Percentiles rank a stretch among this genome's conserved stretches.
Evolutionary conservation across 2,329 filamentous ascomycete genomes (phyloP).

Genomic region (Chaetomium sp.): DNA sequence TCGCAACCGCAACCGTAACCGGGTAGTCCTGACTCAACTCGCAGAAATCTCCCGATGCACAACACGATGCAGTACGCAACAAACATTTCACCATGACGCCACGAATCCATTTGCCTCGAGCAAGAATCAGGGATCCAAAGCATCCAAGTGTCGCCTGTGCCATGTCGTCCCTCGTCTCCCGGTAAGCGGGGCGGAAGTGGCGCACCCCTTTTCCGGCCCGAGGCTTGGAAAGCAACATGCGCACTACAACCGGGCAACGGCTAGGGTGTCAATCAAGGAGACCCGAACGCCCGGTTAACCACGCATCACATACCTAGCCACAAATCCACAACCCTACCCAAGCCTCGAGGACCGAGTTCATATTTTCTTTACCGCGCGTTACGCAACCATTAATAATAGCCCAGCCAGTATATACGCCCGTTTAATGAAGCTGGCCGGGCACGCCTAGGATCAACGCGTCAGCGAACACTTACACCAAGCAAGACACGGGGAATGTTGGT

Average conservation of each 20-base stretch:
- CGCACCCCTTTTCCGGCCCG: constrained; percentile 8
- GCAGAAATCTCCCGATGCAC: constrained; percentile 1
- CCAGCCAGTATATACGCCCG: not conserved
- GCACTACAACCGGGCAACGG: constrained; percentile 18
- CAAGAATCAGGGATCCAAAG: not conserved
- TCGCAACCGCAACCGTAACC: not conserved
- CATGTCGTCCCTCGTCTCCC: not conserved
- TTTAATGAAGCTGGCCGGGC: not conserved
- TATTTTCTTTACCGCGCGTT: not conserved
- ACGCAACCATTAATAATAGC: not conserved
- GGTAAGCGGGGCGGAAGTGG: constrained; percentile 14
- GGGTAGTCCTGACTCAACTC: not conserved
- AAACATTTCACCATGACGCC: constrained; percentile 4
- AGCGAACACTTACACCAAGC: not conserved
- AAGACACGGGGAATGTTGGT: not conserved
- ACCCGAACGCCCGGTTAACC: constrained; percentile 14
- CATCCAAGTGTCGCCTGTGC: not conserved
- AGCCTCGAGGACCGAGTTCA: not conserved
- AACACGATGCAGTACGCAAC: constrained; percentile 14
- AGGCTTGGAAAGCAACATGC: not conserved
- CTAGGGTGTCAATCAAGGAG: not conserved
- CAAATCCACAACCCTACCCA: not conserved
- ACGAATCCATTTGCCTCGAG: not conserved
- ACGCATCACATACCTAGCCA: not conserved
- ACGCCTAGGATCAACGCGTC: not conserved